phyloP scores from a whole-genome alignment of 2,329 filamentous ascomycete genomes.

The Pyrenophora tritici-repentis region DNA sequence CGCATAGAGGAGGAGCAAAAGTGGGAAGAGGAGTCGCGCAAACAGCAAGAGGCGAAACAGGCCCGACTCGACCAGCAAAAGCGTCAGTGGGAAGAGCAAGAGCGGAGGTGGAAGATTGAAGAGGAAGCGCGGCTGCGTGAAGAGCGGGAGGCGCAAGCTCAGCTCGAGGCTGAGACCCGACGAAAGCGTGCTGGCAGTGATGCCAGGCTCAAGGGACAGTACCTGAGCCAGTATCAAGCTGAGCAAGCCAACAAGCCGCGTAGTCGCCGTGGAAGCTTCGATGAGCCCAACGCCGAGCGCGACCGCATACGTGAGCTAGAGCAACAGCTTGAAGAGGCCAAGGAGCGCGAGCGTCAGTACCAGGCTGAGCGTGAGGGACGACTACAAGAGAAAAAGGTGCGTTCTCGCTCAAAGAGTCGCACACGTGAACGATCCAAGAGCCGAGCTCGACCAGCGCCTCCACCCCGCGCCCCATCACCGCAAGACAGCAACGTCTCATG shows the following conservation, averaged over 20 bases:
- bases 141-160: constrained; percentile 73
- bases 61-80: constrained; percentile 69
- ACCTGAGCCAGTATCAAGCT: constrained; percentile 82
- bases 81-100: constrained; percentile 76
- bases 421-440: constrained; percentile 44
- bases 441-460: constrained; percentile 39
- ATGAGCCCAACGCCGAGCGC: constrained; percentile 61
- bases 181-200: constrained; percentile 66
- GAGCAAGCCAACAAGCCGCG: constrained; percentile 58
- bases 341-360: constrained; percentile 69
- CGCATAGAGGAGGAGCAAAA: constrained; percentile 66
- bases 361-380: constrained; percentile 63
- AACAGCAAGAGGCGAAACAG: constrained; percentile 63
- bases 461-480: constrained; percentile 48
- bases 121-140: constrained; percentile 73
- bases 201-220: constrained; percentile 76
- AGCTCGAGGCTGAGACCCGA: constrained; percentile 68
- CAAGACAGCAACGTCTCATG: constrained; percentile 64
- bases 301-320: constrained; percentile 81
- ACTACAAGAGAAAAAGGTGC: constrained; percentile 45
- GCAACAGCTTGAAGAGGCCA: constrained; percentile 68
- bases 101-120: constrained; percentile 75
- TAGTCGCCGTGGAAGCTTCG: constrained; percentile 47
- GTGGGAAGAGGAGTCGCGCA: constrained; percentile 69
- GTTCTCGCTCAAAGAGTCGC: constrained; percentile 45